Conservation (phyloP, 805 yeast genomes). For the Saccharomycopsis javanensis region DNA sequence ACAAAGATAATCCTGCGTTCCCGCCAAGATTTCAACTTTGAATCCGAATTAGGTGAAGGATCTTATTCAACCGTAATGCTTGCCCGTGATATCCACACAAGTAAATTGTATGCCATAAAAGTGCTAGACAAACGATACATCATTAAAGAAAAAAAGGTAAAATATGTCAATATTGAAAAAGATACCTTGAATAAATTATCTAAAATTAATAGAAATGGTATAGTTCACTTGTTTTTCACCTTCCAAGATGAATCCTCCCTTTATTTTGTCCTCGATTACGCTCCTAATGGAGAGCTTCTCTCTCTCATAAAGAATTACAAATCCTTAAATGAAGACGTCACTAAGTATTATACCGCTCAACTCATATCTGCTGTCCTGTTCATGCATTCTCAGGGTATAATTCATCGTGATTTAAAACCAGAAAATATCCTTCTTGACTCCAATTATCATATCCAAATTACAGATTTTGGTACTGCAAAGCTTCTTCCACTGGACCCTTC, state of each 20-base stretch:
- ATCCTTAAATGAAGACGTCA: slow-evolving; percentile 60
- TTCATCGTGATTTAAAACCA: slow-evolving; percentile 78
- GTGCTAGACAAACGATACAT: slow-evolving; percentile 68
- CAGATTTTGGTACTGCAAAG: slow-evolving; percentile 83
- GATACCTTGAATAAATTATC: slow-evolving; percentile 66
- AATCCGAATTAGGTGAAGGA: slow-evolving; percentile 87
- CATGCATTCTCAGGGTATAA: slow-evolving; percentile 66
- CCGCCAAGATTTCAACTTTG: slow-evolving; percentile 66
- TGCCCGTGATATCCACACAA: slow-evolving; percentile 72
- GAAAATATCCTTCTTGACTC: slow-evolving; percentile 65
- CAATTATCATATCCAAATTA: slow-evolving; percentile 52
- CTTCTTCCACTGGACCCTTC: slow-evolving; percentile 39
- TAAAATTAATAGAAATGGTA: slow-evolving; percentile 38
- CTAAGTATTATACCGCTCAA: slow-evolving; percentile 62
- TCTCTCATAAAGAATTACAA: slow-evolving; percentile 58
- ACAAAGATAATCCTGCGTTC: slow-evolving; percentile 11
- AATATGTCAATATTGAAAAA: slow-evolving; percentile 76
- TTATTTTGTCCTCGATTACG: slow-evolving; percentile 70
- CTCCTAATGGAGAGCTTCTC: slow-evolving; percentile 69
- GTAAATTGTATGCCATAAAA: slow-evolving; percentile 71
- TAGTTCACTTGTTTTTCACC: slow-evolving; percentile 62
- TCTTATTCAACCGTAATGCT: slow-evolving; percentile 88
- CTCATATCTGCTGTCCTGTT: slow-evolving; percentile 61
- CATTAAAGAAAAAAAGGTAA: slow-evolving; percentile 72
- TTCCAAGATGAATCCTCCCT: slow-evolving; percentile 69